These are phyloP conservation scores for Sclerotinia borealis DNA, from an alignment of 2,329 filamentous ascomycete genomes.

Conservation along the genomic window DNA sequence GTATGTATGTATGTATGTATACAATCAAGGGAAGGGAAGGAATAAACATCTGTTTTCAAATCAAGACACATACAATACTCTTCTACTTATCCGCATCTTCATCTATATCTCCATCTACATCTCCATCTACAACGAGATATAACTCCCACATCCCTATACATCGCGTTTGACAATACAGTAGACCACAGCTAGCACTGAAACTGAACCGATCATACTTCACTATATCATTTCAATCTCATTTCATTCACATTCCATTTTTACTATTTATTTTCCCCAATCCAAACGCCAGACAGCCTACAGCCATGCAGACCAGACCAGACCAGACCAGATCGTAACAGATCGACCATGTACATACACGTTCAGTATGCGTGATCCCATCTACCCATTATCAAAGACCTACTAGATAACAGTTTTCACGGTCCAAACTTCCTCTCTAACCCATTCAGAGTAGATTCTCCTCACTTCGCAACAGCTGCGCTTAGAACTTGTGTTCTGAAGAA, in stretches of 20 bases:
- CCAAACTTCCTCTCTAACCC: neutral
- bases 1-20: neutral
- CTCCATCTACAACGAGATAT: no score
- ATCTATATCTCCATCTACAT: no score
- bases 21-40: no score
- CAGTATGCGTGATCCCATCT: slow-evolving; percentile 1
- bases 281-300: slow-evolving; percentile 11
- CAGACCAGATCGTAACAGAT: neutral
- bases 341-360: slow-evolving; percentile 7
- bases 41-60: no score
- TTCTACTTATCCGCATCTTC: no score
- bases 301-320: slow-evolving; percentile 10
- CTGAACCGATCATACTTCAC: neutral
- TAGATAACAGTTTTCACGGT: slow-evolving; percentile 4
- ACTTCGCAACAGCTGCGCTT: slow-evolving; percentile 41
- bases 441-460: slow-evolving; percentile 11
- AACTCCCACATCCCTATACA: neutral
- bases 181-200: neutral
- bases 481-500: slow-evolving; percentile 98
- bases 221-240: slow-evolving; percentile 9
- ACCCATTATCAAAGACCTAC: slow-evolving; percentile 7
- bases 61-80: no score
- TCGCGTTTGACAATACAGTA: neutral
- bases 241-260: slow-evolving; percentile 9
- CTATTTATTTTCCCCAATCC: slow-evolving; percentile 9